Evolutionary conservation across 371 early-diverging fungal species (phyloP).

Genomic region (Mucor indicus): DNA sequence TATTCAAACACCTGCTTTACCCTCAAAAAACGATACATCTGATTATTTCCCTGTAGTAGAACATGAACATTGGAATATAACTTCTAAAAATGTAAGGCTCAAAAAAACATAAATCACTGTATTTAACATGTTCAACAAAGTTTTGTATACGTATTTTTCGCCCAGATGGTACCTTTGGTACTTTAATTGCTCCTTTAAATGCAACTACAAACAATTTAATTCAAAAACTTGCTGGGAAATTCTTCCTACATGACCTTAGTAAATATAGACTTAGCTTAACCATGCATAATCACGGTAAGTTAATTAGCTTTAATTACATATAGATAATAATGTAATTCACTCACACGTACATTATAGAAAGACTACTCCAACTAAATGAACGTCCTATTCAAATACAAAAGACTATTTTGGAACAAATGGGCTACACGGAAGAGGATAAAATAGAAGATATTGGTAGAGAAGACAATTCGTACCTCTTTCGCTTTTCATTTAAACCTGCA

Average conservation of each 20-base stretch:
- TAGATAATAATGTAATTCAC: too few species aligned
- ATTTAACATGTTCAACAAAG: conserved; percentile 21
- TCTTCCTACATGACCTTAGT: conserved; percentile 72
- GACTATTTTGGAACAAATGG: conserved; percentile 67
- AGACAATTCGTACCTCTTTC: conserved; percentile 81
- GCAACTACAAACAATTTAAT: conserved; percentile 73
- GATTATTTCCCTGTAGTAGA: conserved; percentile 37
- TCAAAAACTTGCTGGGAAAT: conserved; percentile 68
- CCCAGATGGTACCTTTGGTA: conserved; percentile 75
- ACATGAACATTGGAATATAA: conserved; percentile 26
- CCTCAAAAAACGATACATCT: conserved; percentile 26
- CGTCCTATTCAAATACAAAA: conserved; percentile 72
- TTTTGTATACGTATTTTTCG: conserved; percentile 64
- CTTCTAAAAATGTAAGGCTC: conserved; percentile 35
- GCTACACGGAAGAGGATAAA: conserved; percentile 76
- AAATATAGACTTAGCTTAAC: conserved; percentile 69
- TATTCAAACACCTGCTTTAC: conserved; percentile 9
- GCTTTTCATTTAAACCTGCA: conserved; percentile 72
- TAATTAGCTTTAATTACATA: too few species aligned
- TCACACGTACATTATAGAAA: too few species aligned
- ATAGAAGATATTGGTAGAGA: conserved; percentile 78
- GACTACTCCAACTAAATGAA: conserved; percentile 63
- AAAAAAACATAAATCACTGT: too few species aligned
- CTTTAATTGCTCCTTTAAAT: conserved; percentile 62
- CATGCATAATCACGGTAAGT: conserved; percentile 56